Evolutionary conservation across 192 early-diverging fungal species (phyloP), one percentile per base, ranked within the genome.

Genomic region (Pilaira anomala): DNA sequence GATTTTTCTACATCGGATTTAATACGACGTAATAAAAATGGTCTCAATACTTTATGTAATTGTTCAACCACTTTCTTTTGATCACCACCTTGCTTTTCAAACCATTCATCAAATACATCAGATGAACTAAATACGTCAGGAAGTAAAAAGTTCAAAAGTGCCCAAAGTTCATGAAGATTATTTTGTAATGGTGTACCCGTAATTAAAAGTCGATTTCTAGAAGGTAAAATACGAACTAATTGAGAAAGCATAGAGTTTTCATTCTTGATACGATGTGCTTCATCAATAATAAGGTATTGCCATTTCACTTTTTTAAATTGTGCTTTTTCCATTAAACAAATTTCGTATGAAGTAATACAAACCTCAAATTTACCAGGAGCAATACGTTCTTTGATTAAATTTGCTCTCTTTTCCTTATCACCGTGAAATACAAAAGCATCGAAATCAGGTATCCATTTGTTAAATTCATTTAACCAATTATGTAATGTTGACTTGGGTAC

Each of bases 111-210:
- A 76, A 99, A 99, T 48, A 92, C 93, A 24, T 94, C 93, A 0
- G 93, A 84, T 2, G 90, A 92, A 63, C 88, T 89, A 81, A 99
- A 97, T 24, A 99, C 91, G 69, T 99, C 97, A 3, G 97, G 97
- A 26, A 99, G 76, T 71, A 99, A 72, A 69, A 99, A 99, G 75
- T 99, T 97, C 8, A 99, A 82, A 60, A 99, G 76, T 14, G 95
- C 93, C 97, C 97, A 99, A n/a, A 99, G 81, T 76, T 99, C 97
- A 67, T 97, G 94, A 11, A 98, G 79, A 59, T 97, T 95, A 84
- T 99, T 99, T 69, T 97, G 95, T 28, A 98, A 84, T 16, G 96
- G 96, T 0, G 96, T 98, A 62, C 96, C 96, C 0, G 96, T 96
- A 16, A 98, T 88, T 39, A 98, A 74, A 49, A 99, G 81, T 29